These are phyloP conservation scores for Neurospora crassa DNA, from an alignment of 2,329 filamentous ascomycete species.

Conservation along the genomic window DNA sequence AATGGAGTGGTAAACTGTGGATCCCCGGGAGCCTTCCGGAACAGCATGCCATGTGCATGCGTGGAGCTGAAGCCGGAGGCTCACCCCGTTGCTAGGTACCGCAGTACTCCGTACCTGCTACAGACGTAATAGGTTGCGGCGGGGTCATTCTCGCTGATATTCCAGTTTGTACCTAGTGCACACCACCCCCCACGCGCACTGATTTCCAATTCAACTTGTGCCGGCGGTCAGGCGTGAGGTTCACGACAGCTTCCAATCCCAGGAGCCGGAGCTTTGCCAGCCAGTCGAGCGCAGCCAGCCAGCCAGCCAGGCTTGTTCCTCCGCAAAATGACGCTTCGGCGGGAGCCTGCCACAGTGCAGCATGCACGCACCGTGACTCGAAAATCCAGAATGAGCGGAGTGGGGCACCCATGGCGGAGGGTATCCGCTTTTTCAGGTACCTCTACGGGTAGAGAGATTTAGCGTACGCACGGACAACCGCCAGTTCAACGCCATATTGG, in stretches of 20 bases:
- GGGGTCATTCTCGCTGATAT: neutral
- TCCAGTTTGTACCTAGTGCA: neutral
- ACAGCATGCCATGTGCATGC: neutral
- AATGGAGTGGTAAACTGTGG: neutral
- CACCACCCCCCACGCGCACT: neutral
- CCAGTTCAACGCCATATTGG: neutral
- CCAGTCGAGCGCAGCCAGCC: neutral
- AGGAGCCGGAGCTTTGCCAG: neutral
- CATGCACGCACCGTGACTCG: neutral
- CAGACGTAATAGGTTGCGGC: neutral
- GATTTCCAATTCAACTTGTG: neutral
- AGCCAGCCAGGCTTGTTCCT: neutral
- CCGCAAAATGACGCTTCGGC: neutral
- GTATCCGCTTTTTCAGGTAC: neutral
- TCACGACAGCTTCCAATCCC: neutral
- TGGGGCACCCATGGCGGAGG: neutral
- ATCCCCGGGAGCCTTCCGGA: neutral
- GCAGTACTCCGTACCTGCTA: no score
- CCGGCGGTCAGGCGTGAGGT: neutral
- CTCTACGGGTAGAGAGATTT: neutral
- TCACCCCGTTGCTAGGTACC: neutral
- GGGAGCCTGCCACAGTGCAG: neutral
- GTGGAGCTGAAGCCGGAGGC: neutral
- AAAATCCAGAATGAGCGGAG: neutral
- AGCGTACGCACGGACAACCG: neutral